Percentiles rank a stretch among this genome's conserved stretches.
phyloP scores from a whole-genome alignment of 345 rosid species.

The Trapa bicornis region DNA sequence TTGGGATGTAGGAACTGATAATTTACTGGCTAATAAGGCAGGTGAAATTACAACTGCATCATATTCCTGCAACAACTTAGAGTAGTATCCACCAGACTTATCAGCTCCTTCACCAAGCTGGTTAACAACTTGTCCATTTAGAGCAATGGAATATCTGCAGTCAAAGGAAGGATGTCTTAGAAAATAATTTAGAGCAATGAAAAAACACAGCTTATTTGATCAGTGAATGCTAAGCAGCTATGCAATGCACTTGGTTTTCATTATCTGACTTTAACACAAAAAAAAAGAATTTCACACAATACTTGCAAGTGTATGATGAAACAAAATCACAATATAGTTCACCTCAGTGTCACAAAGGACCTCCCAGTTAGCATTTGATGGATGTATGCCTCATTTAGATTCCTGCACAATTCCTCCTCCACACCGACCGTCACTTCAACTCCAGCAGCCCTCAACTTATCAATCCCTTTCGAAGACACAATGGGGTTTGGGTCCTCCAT shows the following conservation, averaged over 20 bases:
- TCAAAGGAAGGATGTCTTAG: background rate
- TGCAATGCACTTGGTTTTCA: too few species aligned
- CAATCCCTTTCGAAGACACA: slow-evolving; percentile 63
- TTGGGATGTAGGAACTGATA: slow-evolving; percentile 30
- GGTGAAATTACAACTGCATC: slow-evolving; percentile 48
- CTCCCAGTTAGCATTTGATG: slow-evolving; percentile 59
- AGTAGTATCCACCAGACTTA: slow-evolving; percentile 61
- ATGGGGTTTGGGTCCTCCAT: slow-evolving; percentile 90
- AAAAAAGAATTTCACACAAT: background rate
- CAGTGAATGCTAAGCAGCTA: too few species aligned
- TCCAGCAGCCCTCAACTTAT: slow-evolving; percentile 51
- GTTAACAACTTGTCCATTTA: slow-evolving; percentile 40
- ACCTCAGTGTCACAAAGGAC: slow-evolving; percentile 66
- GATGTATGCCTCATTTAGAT: slow-evolving; percentile 62
- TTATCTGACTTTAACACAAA: too few species aligned
- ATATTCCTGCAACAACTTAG: slow-evolving; percentile 56
- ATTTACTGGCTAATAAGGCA: slow-evolving; percentile 24
- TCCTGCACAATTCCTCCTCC: slow-evolving; percentile 66
- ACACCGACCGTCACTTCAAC: slow-evolving; percentile 55
- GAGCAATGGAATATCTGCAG: slow-evolving; percentile 55
- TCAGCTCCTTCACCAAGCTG: slow-evolving; percentile 50
- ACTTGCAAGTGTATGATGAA: background rate
- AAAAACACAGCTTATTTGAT: background rate
- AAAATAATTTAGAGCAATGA: background rate
- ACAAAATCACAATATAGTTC: background rate